Evolutionary conservation across 2,329 filamentous ascomycete genomes (phyloP).

Genomic region (Boeremia exigua): DNA sequence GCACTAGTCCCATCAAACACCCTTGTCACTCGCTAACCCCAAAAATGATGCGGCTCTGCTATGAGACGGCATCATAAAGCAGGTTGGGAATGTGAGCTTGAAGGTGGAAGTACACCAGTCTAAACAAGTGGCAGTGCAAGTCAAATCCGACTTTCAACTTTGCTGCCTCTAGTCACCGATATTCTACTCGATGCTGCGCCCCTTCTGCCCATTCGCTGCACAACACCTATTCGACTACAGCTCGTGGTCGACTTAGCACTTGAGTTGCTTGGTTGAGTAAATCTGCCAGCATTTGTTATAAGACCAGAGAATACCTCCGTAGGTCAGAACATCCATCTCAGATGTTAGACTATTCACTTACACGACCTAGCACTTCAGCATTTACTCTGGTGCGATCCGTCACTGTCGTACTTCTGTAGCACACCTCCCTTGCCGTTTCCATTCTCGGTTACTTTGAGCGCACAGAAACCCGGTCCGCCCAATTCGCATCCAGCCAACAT

Average conservation of each 20-base stretch:
- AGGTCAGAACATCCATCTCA: neutral
- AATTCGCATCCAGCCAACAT: slow-evolving; percentile 15
- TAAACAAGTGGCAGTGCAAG: slow-evolving; percentile 39
- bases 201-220: slow-evolving; percentile 25
- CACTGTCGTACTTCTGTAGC: neutral
- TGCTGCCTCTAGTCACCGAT: slow-evolving; percentile 31
- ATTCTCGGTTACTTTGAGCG: slow-evolving; percentile 4
- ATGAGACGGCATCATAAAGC: slow-evolving; percentile 38
- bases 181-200: slow-evolving; percentile 34
- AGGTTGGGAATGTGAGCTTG: slow-evolving; percentile 27
- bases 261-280: slow-evolving; percentile 1
- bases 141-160: slow-evolving; percentile 22
- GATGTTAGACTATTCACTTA: neutral
- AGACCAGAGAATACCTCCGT: neutral
- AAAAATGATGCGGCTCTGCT: slow-evolving; percentile 45
- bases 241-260: slow-evolving; percentile 15
- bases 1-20: slow-evolving; percentile 1
- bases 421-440: neutral
- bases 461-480: slow-evolving; percentile 3
- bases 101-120: slow-evolving; percentile 28
- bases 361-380: neutral
- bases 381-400: neutral
- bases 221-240: slow-evolving; percentile 10
- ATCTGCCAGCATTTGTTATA: neutral
- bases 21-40: slow-evolving; percentile 19